Conservation (phyloP, 1,139 yeast species). For the Lodderomyces metapsilosis region DNA sequence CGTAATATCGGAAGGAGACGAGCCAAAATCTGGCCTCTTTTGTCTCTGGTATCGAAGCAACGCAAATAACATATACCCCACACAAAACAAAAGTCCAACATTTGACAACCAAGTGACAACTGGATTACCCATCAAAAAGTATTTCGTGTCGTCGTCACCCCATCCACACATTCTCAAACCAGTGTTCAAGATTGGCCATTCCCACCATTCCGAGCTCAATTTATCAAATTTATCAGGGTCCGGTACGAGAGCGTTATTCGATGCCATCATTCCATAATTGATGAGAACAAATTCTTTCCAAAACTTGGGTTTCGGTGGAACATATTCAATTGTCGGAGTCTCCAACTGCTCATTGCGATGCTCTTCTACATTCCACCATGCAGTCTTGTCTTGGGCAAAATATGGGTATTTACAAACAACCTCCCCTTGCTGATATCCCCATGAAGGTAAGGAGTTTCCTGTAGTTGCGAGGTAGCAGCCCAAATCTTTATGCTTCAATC, state of each 20-base stretch:
- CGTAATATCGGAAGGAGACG: conserved; percentile 15
- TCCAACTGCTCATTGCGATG: conserved; percentile 50
- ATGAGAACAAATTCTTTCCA: conserved; percentile 69
- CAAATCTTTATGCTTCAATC: conserved; percentile 57
- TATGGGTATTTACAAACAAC: conserved; percentile 62
- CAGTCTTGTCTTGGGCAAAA: conserved; percentile 55
- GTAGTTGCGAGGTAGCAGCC: conserved; percentile 79
- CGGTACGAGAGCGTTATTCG: conserved; percentile 73
- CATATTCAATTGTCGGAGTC: conserved; percentile 38
- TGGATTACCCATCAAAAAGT: conserved; percentile 67
- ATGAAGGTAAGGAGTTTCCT: conserved; percentile 67
- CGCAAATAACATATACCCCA: conserved; percentile 17
- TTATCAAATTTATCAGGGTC: conserved; percentile 67
- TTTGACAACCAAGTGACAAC: conserved; percentile 63
- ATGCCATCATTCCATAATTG: conserved; percentile 76
- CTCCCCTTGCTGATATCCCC: conserved; percentile 85
- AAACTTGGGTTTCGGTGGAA: conserved; percentile 66
- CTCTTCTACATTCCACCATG: conserved; percentile 82
- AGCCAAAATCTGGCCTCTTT: conserved; percentile 13
- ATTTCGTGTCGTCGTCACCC: conserved; percentile 49
- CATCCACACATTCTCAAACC: conserved; percentile 76
- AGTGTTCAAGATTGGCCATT: conserved; percentile 66
- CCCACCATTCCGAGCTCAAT: conserved; percentile 74
- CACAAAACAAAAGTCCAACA: conserved; percentile 16
- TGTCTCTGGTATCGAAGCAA: conserved; percentile 39